A percentile compares a stretch with the other conserved stretches of the same genome.
phyloP scores from a whole-genome alignment of 208 protist genomes.

The Leishmania tropica region DNA sequence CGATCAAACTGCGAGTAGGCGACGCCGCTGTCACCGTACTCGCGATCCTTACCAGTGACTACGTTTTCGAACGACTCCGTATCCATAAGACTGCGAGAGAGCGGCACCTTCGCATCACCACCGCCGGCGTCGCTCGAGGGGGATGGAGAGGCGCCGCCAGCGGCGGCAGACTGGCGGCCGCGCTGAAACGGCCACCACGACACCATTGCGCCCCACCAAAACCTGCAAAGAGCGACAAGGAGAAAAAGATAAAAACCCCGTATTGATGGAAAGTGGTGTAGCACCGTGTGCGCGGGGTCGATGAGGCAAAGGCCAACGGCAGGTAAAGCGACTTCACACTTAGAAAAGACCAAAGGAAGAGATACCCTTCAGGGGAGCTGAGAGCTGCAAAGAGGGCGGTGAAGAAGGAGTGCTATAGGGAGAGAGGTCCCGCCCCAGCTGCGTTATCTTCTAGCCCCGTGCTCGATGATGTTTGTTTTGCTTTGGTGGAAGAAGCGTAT shows the following conservation, averaged over 20 bases:
- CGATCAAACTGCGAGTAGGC: slow-evolving; percentile 35
- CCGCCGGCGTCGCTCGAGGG: background rate
- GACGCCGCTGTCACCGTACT: slow-evolving; percentile 33
- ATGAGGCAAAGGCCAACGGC: background rate
- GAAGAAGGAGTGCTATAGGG: background rate
- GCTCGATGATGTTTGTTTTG: background rate
- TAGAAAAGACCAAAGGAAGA: background rate
- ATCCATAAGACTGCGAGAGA: slow-evolving; percentile 12
- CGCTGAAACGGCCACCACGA: slow-evolving; percentile 33
- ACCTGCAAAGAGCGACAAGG: background rate
- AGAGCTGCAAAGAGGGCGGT: background rate
- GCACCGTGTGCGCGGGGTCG: background rate
- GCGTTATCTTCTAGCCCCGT: background rate
- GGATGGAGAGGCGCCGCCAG: slow-evolving; percentile 2
- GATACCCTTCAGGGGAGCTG: background rate
- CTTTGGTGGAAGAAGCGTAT: background rate
- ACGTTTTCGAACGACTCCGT: slow-evolving; percentile 16
- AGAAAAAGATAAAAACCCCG: background rate
- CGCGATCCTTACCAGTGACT: slow-evolving; percentile 15
- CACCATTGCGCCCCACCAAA: slow-evolving; percentile 7
- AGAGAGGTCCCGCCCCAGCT: background rate
- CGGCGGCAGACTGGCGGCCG: background rate
- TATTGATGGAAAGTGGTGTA: background rate
- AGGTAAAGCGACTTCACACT: background rate
- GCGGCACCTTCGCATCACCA: slow-evolving; percentile 8